These are phyloP conservation scores for Colletotrichum phormii DNA, from an alignment of 2,329 filamentous ascomycete species.

Conservation along the genomic window DNA sequence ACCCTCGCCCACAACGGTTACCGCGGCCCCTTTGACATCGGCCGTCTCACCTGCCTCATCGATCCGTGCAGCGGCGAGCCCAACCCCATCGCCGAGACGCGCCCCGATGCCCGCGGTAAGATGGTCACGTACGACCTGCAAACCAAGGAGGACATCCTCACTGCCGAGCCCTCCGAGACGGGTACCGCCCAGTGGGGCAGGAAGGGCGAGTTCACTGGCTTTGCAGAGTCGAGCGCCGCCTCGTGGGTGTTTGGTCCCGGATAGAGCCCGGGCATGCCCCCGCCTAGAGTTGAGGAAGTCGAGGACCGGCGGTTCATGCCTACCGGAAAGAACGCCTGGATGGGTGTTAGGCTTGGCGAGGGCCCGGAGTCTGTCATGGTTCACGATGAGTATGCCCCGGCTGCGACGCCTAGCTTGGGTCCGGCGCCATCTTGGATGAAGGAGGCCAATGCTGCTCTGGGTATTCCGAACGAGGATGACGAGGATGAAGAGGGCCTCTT, in stretches of 20 bases:
- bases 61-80: conserved; percentile 17
- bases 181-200: conserved; percentile 7
- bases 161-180: neutral
- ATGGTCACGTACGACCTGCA: neutral
- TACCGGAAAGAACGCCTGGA: neutral
- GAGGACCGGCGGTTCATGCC: no score
- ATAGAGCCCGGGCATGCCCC: conserved; percentile 17
- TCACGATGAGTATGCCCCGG: neutral
- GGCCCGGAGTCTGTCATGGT: neutral
- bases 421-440: conserved; percentile 14
- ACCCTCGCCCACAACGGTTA: neutral
- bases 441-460: conserved; percentile 17
- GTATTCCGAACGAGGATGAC: neutral
- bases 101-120: neutral
- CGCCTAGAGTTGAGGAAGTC: neutral
- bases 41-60: conserved; percentile 13
- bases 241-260: conserved; percentile 10
- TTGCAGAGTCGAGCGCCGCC: conserved; percentile 1
- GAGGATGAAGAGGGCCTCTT: neutral
- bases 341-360: neutral
- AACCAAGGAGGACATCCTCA: neutral
- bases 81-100: neutral
- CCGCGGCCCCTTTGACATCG: conserved; percentile 16
- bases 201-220: conserved; percentile 27
- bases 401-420: neutral